A percentile compares a stretch with the other conserved stretches of the same genome.
These are phyloP conservation scores for Pachyrhizus erosus DNA, from an alignment of 306 rosid species.

Conservation along the genomic window DNA sequence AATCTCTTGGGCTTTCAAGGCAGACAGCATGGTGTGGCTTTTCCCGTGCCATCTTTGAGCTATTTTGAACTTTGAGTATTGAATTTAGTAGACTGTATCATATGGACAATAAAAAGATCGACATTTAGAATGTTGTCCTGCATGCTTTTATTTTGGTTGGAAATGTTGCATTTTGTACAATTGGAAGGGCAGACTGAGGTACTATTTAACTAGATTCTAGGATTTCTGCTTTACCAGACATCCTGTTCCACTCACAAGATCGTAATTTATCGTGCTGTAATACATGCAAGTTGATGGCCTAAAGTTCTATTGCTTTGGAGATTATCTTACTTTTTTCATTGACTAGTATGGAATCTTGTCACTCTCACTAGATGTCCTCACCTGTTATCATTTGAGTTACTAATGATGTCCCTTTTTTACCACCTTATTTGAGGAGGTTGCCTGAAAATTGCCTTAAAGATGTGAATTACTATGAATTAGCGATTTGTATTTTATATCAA, in stretches of 20 bases:
- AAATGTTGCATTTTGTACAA: slow-evolving; percentile 38
- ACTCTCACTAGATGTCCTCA: not conserved
- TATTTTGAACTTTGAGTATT: slow-evolving; percentile 34
- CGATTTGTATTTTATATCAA: not conserved
- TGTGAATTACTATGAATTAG: slow-evolving; percentile 4
- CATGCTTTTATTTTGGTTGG: not conserved
- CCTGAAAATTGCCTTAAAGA: not conserved
- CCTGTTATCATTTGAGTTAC: not conserved
- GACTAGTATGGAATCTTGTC: not conserved
- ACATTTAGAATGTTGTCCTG: slow-evolving; percentile 41
- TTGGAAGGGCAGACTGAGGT: slow-evolving; percentile 23
- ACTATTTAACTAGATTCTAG: slow-evolving; percentile 30
- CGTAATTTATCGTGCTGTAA: slow-evolving; percentile 35
- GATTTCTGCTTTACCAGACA: slow-evolving; percentile 20
- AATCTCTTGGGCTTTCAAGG: not conserved
- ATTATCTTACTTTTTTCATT: not conserved
- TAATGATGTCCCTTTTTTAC: not conserved
- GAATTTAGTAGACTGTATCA: slow-evolving; percentile 39
- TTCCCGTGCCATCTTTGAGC: slow-evolving; percentile 40
- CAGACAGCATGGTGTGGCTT: slow-evolving; percentile 46
- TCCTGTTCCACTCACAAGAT: slow-evolving; percentile 22
- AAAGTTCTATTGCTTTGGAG: slow-evolving; percentile 2
- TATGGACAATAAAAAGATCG: slow-evolving; percentile 38
- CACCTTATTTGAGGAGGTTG: not conserved
- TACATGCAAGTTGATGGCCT: slow-evolving; percentile 12